Conservation (phyloP, 805 yeast genomes). For the Saccharomycopsis babjevae region DNA sequence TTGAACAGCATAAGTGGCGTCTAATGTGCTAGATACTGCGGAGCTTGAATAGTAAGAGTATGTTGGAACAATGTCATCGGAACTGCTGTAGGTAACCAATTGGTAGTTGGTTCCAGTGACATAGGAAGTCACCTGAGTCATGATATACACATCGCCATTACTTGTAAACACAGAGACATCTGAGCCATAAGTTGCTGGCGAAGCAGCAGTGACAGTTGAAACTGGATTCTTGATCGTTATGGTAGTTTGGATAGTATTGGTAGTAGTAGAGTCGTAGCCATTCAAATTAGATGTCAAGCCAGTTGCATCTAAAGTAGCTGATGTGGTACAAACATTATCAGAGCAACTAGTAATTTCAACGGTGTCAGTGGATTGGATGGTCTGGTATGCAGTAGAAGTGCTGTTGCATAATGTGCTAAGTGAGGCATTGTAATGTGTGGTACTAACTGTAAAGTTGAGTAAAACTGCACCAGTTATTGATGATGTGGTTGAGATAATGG, state of each 20-base stretch:
- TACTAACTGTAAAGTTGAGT: not conserved
- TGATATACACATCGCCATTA: constrained; percentile 9
- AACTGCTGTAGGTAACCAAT: not conserved
- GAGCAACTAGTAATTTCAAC: constrained; percentile 23
- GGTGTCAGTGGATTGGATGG: constrained; percentile 22
- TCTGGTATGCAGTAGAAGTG: not conserved
- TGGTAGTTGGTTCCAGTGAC: not conserved
- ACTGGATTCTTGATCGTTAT: constrained; percentile 19
- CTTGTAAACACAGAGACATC: constrained; percentile 4
- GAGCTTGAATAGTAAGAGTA: not conserved
- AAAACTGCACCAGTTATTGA: not conserved
- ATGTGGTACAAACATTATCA: constrained; percentile 20
- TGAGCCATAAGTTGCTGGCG: constrained; percentile 8
- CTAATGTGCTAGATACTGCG: not conserved
- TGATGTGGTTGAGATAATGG: not conserved
- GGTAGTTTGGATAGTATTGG: constrained; percentile 1
- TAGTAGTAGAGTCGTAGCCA: constrained; percentile 9
- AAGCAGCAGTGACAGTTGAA: constrained; percentile 22
- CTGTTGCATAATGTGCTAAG: not conserved
- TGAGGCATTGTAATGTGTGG: not conserved
- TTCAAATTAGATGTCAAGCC: constrained; percentile 1
- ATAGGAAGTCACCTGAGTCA: constrained; percentile 1
- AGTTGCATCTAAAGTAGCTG: constrained; percentile 4
- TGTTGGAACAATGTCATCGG: constrained; percentile 3
- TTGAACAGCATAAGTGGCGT: constrained; percentile 3